Base-by-base conservation (phyloP, 2,329 filamentous ascomycete species). In the Phaeoacremonium minimum region DNA sequence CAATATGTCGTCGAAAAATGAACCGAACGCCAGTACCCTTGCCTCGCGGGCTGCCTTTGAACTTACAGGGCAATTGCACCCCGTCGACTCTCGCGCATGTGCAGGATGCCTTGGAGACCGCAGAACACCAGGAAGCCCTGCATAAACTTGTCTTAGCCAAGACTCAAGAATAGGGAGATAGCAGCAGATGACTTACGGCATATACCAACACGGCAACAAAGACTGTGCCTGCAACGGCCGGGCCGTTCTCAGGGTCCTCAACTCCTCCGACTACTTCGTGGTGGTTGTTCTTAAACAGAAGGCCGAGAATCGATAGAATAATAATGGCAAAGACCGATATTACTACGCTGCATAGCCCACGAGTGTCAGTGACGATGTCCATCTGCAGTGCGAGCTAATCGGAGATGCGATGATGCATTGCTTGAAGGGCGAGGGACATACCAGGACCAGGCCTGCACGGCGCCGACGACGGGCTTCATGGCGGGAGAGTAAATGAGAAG, bases 371-470 rank as follows among this genome's bases (percentile, higher is more conserved):
- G 9, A 26, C n/a, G n/a, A n/a, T n/a, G n/a, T n/a, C n/a, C n/a
- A n/a, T n/a, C n/a, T n/a, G n/a, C n/a, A n/a, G n/a, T n/a, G n/a
- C n/a, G n/a, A n/a, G n/a, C n/a, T n/a, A n/a, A n/a, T n/a, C n/a
- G n/a, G n/a, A n/a, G n/a, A n/a, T n/a, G n/a, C n/a, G n/a, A n/a
- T n/a, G n/a, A n/a, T n/a, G n/a, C n/a, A n/a, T n/a, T n/a, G n/a
- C n/a, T n/a, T n/a, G 32, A 33, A 33, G 30, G 35, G 39, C 40
- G 30, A 26, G 38, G 32, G 41, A 62, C 80, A 57, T 72, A 96
- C 90, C 90, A 95, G 71, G 83, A 87, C 89, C 90, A 96, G 56
- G 90, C 91, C 69, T 95, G 90, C 69, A 90, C 77, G 49, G 88
- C 83, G 58, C 87, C 85, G 52, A 97, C 87, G 58, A 97, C 73